These are phyloP conservation scores for Tricladium varicosporioides DNA, from an alignment of 2,329 filamentous ascomycete species.

Conservation along the genomic window DNA sequence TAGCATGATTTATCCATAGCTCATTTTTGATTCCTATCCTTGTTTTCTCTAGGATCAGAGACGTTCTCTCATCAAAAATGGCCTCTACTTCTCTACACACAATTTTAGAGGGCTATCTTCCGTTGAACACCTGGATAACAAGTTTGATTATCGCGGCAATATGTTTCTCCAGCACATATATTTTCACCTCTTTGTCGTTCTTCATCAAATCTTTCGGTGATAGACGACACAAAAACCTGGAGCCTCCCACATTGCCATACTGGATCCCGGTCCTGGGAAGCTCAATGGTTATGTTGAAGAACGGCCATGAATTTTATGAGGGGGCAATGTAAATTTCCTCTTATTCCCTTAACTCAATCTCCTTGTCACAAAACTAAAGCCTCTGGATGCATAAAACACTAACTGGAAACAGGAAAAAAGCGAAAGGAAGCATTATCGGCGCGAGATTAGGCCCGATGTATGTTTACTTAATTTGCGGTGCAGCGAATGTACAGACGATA, in stretches of 20 bases:
- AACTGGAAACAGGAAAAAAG: not conserved
- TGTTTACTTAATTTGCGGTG: not conserved
- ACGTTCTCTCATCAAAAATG: too few species aligned
- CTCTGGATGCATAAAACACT: too few species aligned
- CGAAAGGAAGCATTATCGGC: not conserved
- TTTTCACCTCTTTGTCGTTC: not conserved
- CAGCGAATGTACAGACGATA: not conserved
- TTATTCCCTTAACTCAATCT: not conserved
- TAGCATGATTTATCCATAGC: too few species aligned
- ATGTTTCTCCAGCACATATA: not conserved
- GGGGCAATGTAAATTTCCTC: not conserved
- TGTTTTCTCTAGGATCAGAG: too few species aligned
- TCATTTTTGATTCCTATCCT: too few species aligned
- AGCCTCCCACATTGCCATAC: not conserved
- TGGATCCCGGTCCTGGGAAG: slow-evolving; percentile 2
- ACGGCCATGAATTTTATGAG: not conserved
- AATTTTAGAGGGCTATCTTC: too few species aligned
- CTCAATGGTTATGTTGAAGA: not conserved
- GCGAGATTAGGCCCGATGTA: not conserved
- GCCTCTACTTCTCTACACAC: too few species aligned
- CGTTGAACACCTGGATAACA: too few species aligned
- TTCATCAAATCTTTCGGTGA: not conserved
- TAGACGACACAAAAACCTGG: not conserved
- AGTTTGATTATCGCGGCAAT: not conserved
- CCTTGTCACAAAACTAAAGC: too few species aligned